phyloP scores from a whole-genome alignment of 345 rosid genomes.

The Syzygium grande region DNA sequence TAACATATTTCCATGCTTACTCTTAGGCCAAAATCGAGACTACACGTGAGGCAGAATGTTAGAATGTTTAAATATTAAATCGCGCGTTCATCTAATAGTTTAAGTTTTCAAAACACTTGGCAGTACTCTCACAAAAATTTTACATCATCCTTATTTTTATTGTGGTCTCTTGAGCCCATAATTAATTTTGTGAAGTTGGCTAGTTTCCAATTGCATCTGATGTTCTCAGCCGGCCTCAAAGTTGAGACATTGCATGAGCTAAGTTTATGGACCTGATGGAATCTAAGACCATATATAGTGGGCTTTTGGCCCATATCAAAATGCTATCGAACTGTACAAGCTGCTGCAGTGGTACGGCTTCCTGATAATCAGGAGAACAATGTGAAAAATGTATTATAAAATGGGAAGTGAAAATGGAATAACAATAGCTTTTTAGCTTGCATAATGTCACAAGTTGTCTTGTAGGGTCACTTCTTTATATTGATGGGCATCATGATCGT shows the following conservation, averaged over 20 bases:
- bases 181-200: not conserved
- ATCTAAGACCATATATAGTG: not conserved
- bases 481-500: not conserved
- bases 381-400: not conserved
- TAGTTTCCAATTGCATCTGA: not conserved
- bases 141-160: not conserved
- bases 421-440: not conserved
- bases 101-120: too few relatives aligned
- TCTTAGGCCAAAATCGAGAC: not conserved
- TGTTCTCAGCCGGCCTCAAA: not conserved
- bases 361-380: not conserved
- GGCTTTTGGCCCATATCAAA: not conserved
- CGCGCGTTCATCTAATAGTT: accelerated
- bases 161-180: not conserved
- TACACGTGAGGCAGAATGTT: not conserved
- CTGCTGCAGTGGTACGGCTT: not conserved
- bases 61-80: not conserved
- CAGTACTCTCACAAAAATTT: not conserved
- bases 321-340: not conserved
- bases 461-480: not conserved
- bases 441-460: not conserved
- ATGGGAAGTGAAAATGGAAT: not conserved
- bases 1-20: not conserved
- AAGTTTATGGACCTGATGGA: not conserved
- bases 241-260: not conserved